Conservation (phyloP, 1,139 yeast species). For the Zygoascus sp. region DNA sequence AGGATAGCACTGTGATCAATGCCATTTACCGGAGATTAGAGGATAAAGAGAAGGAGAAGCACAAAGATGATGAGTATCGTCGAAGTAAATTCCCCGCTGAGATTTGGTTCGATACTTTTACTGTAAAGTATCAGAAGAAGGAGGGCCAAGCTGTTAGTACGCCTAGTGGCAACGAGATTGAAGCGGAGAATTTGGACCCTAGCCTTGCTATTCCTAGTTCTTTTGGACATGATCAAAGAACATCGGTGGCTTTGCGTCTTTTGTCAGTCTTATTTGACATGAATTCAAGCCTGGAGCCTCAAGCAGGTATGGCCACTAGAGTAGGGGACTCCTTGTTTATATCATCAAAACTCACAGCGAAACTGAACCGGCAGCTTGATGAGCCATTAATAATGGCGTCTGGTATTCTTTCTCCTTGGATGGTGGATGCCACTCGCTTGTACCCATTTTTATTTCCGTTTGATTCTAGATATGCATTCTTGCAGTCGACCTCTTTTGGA, state of each 20-base stretch:
- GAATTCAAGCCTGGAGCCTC: constrained; percentile 33
- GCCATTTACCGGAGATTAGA: constrained; percentile 60
- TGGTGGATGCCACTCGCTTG: constrained; percentile 61
- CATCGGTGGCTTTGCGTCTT: constrained; percentile 51
- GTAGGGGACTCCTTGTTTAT: constrained; percentile 50
- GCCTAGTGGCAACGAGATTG: constrained; percentile 22
- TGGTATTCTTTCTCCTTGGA: constrained; percentile 86
- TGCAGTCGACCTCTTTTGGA: constrained; percentile 89
- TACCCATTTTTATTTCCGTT: constrained; percentile 84
- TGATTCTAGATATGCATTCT: constrained; percentile 69
- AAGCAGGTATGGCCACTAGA: constrained; percentile 10
- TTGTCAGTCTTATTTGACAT: constrained; percentile 51
- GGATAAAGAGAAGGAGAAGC: constrained; percentile 15
- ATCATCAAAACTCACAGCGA: constrained; percentile 82
- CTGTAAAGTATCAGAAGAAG: constrained; percentile 49
- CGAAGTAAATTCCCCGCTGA: constrained; percentile 39
- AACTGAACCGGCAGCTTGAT: constrained; percentile 79
- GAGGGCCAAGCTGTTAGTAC: constrained; percentile 25
- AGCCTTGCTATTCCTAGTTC: constrained; percentile 30
- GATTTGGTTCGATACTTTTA: constrained; percentile 57
- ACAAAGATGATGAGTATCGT: constrained; percentile 4
- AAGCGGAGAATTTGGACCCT: constrained; percentile 34
- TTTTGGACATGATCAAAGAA: constrained; percentile 42
- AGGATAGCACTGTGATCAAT: constrained; percentile 74
- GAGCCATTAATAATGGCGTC: constrained; percentile 88